Conservation (phyloP, 768 basidiomycete genomes). For the Sarcomyxa edulis region DNA sequence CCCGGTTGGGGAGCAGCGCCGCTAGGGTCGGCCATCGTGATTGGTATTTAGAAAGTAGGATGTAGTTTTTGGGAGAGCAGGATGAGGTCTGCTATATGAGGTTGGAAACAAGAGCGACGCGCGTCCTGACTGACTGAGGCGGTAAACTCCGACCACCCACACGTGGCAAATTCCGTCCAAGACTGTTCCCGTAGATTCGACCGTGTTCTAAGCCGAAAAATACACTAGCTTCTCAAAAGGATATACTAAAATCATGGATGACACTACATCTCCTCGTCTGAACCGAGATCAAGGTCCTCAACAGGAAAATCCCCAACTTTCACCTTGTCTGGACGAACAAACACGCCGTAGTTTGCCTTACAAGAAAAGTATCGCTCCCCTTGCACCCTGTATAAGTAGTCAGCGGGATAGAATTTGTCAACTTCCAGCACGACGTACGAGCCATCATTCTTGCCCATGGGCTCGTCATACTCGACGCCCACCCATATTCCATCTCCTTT, state of each 20-base stretch:
- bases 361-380: slow-evolving; percentile 86
- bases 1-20: slow-evolving; percentile 81
- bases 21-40: slow-evolving; percentile 70
- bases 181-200: not conserved
- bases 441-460: slow-evolving; percentile 93
- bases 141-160: too few relatives aligned
- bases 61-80: too few relatives aligned
- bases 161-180: not conserved
- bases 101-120: slow-evolving; percentile 6
- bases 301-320: slow-evolving; percentile 83
- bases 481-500: slow-evolving; percentile 71
- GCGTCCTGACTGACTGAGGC: slow-evolving; percentile 9
- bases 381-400: slow-evolving; percentile 53
- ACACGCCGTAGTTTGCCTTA: slow-evolving; percentile 71
- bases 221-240: not conserved
- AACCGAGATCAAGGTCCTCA: slow-evolving; percentile 68
- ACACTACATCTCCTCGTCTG: slow-evolving; percentile 74
- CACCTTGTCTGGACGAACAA: slow-evolving; percentile 81
- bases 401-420: slow-evolving; percentile 5
- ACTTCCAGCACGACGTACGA: slow-evolving; percentile 51
- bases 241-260: not conserved
- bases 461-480: slow-evolving; percentile 93
- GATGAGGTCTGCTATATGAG: slow-evolving; percentile 1
- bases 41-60: slow-evolving; percentile 13
- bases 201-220: not conserved